These are phyloP conservation scores for Talaromyces trachyspermus DNA, from an alignment of 495 filamentous ascomycete species.

Conservation along the genomic window DNA sequence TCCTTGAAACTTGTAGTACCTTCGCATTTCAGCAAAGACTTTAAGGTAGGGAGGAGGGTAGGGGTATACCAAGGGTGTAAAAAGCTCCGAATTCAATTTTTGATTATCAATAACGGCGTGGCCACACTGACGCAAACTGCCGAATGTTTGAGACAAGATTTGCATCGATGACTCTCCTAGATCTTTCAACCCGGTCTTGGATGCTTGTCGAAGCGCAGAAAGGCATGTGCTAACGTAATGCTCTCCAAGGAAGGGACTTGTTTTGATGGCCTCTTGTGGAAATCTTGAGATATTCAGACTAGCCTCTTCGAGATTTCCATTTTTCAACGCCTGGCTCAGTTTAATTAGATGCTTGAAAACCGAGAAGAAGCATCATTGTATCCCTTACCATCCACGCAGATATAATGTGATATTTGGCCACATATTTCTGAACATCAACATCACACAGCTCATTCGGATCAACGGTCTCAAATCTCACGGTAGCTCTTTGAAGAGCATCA, in stretches of 20 bases:
- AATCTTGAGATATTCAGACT: conserved; percentile 67
- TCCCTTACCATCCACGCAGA: conserved; percentile 59
- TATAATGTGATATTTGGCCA: conserved; percentile 59
- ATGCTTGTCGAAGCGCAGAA: conserved; percentile 60
- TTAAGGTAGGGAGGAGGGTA: neutral
- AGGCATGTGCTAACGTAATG: conserved; percentile 64
- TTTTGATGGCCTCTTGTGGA: conserved; percentile 23
- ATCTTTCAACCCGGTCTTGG: conserved; percentile 41
- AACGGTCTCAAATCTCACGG: conserved; percentile 53
- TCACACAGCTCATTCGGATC: conserved; percentile 23
- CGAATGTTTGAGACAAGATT: conserved; percentile 54
- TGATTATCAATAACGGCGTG: conserved; percentile 37
- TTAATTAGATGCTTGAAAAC: too few species aligned
- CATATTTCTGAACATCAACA: conserved; percentile 6
- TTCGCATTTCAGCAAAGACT: neutral
- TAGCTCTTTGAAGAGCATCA: conserved; percentile 55
- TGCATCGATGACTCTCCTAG: conserved; percentile 67
- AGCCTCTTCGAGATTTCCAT: conserved; percentile 63
- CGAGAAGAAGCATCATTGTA: too few species aligned
- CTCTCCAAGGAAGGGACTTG: conserved; percentile 49
- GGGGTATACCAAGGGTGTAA: conserved; percentile 2
- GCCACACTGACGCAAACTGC: conserved; percentile 44
- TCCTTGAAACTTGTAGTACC: neutral
- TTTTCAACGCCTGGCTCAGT: conserved; percentile 56
- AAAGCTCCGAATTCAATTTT: neutral